Evolutionary conservation across 768 basidiomycete genomes (phyloP).

Genomic region (Erythrobasidium yunnanense): DNA sequence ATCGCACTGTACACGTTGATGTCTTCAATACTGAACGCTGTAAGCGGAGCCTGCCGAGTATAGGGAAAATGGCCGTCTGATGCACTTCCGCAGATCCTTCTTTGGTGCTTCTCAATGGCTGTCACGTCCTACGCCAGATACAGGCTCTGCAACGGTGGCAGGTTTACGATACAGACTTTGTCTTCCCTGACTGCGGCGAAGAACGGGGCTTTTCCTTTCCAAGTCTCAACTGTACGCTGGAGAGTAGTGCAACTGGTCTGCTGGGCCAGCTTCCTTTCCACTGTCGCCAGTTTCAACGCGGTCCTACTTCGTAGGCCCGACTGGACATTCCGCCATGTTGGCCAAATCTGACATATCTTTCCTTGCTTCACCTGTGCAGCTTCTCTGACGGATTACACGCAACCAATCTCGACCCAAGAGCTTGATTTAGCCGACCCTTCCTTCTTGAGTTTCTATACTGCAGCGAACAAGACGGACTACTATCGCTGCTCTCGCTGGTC

Average conservation of each 20-base stretch:
- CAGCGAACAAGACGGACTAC: background rate
- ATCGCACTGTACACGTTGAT: background rate
- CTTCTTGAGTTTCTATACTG: background rate
- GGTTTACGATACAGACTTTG: background rate
- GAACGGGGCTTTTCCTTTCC: background rate
- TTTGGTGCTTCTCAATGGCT: background rate
- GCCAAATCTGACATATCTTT: no score
- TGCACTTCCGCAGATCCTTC: background rate
- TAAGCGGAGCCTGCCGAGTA: background rate
- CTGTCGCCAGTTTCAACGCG: background rate
- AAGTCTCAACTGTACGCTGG: background rate
- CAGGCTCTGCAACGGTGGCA: background rate
- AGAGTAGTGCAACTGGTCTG: background rate
- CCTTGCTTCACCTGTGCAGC: no score
- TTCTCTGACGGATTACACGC: background rate
- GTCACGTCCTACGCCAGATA: background rate
- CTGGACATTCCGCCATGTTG: background rate
- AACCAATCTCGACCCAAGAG: background rate
- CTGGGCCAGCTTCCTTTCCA: conserved; percentile 2
- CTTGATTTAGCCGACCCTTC: conserved; percentile 4
- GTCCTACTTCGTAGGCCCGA: background rate
- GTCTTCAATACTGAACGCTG: conserved; percentile 2
- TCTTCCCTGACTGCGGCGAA: background rate
- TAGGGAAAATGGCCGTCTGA: background rate
- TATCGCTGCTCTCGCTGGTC: conserved; percentile 1